Conservation (phyloP, 2,329 filamentous ascomycete genomes). For the Ambrosiella cleistominuta region DNA sequence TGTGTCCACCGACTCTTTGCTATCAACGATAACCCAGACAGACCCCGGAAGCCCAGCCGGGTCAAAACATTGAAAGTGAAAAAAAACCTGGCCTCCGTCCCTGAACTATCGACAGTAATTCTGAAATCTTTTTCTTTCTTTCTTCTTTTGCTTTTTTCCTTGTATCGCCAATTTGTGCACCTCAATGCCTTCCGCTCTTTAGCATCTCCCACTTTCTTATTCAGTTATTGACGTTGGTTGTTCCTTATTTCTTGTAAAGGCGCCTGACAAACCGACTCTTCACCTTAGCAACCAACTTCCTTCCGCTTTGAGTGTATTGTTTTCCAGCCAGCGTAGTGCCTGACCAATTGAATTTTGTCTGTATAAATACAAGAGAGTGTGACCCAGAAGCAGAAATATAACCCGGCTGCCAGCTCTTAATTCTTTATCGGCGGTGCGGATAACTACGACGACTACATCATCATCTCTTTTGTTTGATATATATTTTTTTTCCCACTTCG, state of each 20-base stretch:
- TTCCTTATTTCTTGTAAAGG: not conserved
- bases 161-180: not conserved
- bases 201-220: not conserved
- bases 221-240: not conserved
- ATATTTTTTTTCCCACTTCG: not conserved
- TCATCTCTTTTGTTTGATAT: constrained; percentile 3
- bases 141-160: constrained; percentile 2
- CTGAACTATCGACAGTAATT: not conserved
- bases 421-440: not conserved
- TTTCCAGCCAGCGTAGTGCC: not conserved
- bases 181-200: not conserved
- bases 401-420: no score
- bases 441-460: not conserved
- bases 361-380: not conserved
- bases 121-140: constrained; percentile 1
- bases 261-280: constrained; percentile 5
- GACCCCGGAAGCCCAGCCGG: not conserved
- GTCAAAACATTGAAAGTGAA: constrained; percentile 15
- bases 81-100: constrained; percentile 20
- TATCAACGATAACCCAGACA: not conserved
- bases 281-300: constrained; percentile 12
- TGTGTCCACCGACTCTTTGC: not conserved
- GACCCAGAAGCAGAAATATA: no score
- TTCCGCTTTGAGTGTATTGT: constrained; percentile 5
- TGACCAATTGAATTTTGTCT: not conserved